Evolutionary conservation across 805 yeast species (phyloP).

Genomic region (Hyphopichia homilentoma): DNA sequence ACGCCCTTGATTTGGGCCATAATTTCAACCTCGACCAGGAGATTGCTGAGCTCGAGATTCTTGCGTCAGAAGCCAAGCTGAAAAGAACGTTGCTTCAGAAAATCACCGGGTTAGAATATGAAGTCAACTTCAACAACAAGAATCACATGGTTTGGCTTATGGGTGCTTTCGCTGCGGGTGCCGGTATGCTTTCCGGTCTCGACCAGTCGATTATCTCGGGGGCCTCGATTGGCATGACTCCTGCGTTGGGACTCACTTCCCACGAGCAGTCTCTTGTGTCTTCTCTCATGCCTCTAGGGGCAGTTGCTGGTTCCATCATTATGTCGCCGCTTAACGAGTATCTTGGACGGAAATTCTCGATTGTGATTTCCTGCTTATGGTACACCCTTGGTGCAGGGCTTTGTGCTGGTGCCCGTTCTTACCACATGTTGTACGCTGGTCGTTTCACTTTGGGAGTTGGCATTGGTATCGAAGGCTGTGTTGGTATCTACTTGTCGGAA

Average conservation of each 20-base stretch:
- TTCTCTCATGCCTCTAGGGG: constrained; percentile 67
- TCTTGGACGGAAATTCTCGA: constrained; percentile 53
- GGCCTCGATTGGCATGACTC: constrained; percentile 51
- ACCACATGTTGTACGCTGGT: constrained; percentile 44
- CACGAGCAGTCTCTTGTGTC: constrained; percentile 51
- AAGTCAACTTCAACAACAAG: constrained; percentile 42
- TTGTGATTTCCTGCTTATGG: constrained; percentile 54
- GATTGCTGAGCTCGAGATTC: constrained; percentile 28
- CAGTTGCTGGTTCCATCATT: constrained; percentile 57
- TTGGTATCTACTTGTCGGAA: constrained; percentile 60
- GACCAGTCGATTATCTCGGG: constrained; percentile 69
- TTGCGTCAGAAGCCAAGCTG: constrained; percentile 25
- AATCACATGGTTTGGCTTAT: constrained; percentile 44
- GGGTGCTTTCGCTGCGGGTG: constrained; percentile 58
- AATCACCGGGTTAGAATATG: constrained; percentile 31
- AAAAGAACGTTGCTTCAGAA: constrained; percentile 36
- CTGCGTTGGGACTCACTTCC: constrained; percentile 34
- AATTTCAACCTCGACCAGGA: constrained; percentile 33
- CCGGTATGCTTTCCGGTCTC: constrained; percentile 62
- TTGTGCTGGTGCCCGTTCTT: constrained; percentile 48
- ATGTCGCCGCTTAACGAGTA: constrained; percentile 55
- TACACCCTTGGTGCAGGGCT: constrained; percentile 60
- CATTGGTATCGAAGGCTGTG: constrained; percentile 63
- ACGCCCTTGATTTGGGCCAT: constrained; percentile 23
- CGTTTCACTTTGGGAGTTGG: constrained; percentile 61